A percentile compares a stretch with the other conserved stretches of the same genome.
Conservation (phyloP, 2,329 filamentous ascomycete species). For the Graphiopsis chlorocephala region DNA sequence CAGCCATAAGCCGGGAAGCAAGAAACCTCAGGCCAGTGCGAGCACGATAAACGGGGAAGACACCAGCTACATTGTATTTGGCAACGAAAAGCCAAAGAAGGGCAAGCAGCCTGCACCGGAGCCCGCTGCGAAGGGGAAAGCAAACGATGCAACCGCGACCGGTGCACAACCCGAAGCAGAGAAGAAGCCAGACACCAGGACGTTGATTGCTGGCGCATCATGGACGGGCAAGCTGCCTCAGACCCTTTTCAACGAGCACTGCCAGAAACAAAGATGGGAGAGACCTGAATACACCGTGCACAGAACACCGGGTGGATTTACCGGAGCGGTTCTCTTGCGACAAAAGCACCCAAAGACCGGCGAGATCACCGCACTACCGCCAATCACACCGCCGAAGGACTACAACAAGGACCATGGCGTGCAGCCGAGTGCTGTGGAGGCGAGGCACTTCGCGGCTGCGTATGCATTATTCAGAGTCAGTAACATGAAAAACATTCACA, state of each 20-base stretch:
- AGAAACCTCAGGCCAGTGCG: conserved; percentile 32
- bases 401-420: conserved; percentile 70
- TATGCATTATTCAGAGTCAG: conserved; percentile 89
- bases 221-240: conserved; percentile 98
- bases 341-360: conserved; percentile 76
- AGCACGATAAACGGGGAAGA: conserved; percentile 44
- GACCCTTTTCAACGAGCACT: conserved; percentile 89
- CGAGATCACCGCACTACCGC: conserved; percentile 69
- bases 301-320: conserved; percentile 38
- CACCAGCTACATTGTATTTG: conserved; percentile 50
- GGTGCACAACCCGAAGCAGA: conserved; percentile 35
- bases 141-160: conserved; percentile 26
- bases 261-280: conserved; percentile 93
- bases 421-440: conserved; percentile 80
- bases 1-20: conserved; percentile 37
- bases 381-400: conserved; percentile 74
- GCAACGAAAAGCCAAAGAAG: conserved; percentile 44
- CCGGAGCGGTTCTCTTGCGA: conserved; percentile 76
- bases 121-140: conserved; percentile 27
- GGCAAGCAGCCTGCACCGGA: conserved; percentile 33
- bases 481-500: conserved; percentile 94
- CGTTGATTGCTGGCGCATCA: conserved; percentile 87
- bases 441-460: conserved; percentile 87
- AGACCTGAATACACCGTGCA: conserved; percentile 83
- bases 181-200: conserved; percentile 63